Base-by-base conservation (phyloP, 1,284 basidiomycete genomes). In the Tremellales sp. region DNA sequence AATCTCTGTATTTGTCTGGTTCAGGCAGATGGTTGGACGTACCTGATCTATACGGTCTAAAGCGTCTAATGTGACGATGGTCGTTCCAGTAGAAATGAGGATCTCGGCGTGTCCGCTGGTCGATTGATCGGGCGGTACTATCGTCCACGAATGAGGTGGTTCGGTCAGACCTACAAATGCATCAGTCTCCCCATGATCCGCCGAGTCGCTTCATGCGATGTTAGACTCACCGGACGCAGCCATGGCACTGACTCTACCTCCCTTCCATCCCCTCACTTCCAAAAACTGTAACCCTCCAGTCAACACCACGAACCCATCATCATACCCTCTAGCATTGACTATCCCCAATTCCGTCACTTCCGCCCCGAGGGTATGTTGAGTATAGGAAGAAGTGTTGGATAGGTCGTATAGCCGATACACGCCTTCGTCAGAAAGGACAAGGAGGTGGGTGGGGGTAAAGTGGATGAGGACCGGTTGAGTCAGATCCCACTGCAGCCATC, bases 381-480 rank as follows among this genome's bases (percentile, higher is more conserved):
- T 78, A 68, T 94, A 96, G 60, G 86, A 84, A 37, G 86, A 82
- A 68, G 89, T 84, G 41, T 73, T 61, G 40, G 72, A 70, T 19
- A 97, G 78, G 69, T 93, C 85, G 68, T 97, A 97, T 17, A 97
- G 67, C 36, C 94, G 81, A 68, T 96, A 97, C 8, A 82, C 79
- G 15, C 94, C 94, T 62, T 97, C 91, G 70, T 96, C 91, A 59
- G 92, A 90, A 25, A 98, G 75, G 5, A 94, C 82, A 0, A 86
- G 84, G 29, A 97, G 80, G 45, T 84, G 80, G 62, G 94, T 89
- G 13, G 56, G 33, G 0, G 68, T 69, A 48, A 70, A 65, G 46
- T 66, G 61, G 12, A 72, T 49, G 10, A 67, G 52, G 13, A 72
- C 48, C 2, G 65, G 60, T 54, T 60, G 74, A 52, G 57, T 47